These are phyloP conservation scores for Hericium coralloides DNA, from an alignment of 768 basidiomycete genomes.

Conservation along the genomic window DNA sequence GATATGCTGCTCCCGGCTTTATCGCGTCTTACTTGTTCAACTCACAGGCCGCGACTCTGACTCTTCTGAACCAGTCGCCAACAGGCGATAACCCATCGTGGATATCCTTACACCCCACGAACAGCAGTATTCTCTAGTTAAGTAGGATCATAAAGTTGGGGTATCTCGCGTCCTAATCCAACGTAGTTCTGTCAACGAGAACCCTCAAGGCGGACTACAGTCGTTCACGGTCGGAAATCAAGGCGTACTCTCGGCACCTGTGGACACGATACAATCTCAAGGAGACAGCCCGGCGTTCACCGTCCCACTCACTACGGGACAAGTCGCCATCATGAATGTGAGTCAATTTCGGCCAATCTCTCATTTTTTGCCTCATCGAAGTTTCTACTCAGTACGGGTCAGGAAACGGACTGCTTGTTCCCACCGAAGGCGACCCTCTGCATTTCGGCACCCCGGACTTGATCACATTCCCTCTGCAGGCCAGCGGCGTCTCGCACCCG, in stretches of 20 bases:
- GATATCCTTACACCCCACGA: constrained; percentile 48
- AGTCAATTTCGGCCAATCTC: constrained; percentile 8
- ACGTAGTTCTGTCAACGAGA: constrained; percentile 53
- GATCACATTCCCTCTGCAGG: constrained; percentile 44
- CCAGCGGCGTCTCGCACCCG: constrained; percentile 40
- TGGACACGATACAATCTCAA: constrained; percentile 39
- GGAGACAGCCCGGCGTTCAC: constrained; percentile 47
- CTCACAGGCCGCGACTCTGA: constrained; percentile 36
- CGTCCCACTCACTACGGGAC: constrained; percentile 40
- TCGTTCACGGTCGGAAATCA: constrained; percentile 41
- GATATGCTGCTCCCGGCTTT: constrained; percentile 38
- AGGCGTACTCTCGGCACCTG: constrained; percentile 35
- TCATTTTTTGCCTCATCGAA: not conserved
- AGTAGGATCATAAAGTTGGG: constrained; percentile 14
- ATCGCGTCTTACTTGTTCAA: constrained; percentile 59
- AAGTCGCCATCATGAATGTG: constrained; percentile 54
- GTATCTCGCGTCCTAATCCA: not conserved
- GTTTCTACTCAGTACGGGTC: constrained; percentile 32
- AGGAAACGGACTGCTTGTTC: constrained; percentile 46
- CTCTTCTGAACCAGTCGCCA: constrained; percentile 37
- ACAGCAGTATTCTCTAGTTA: constrained; percentile 58
- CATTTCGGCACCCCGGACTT: constrained; percentile 27
- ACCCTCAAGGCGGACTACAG: constrained; percentile 35
- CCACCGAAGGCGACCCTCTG: constrained; percentile 29
- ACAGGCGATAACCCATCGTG: constrained; percentile 50